These are phyloP conservation scores for Cyberlindnera samutprakarnensis DNA, from an alignment of 805 yeast species.

Conservation along the genomic window DNA sequence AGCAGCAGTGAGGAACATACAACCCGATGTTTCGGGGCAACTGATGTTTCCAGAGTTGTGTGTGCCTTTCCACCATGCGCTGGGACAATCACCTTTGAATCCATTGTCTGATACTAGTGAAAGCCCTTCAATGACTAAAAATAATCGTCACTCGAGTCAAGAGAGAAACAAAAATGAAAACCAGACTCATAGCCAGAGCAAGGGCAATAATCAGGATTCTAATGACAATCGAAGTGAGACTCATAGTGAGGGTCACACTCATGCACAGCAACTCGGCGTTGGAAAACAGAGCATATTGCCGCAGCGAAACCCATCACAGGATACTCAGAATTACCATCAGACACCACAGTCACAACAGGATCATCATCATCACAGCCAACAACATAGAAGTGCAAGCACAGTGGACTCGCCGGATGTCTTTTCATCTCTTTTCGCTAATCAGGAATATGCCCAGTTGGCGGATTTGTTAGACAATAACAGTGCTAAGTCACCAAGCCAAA, in stretches of 20 bases:
- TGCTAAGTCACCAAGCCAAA: slow-evolving; percentile 17
- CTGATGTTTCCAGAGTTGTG: background rate
- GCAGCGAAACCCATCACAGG: slow-evolving; percentile 3
- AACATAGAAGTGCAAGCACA: slow-evolving; percentile 1
- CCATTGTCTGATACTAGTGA: background rate
- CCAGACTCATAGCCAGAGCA: background rate
- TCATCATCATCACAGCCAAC: slow-evolving; percentile 1
- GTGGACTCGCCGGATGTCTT: slow-evolving; percentile 22
- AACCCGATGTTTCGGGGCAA: background rate
- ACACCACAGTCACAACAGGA: too few relatives aligned
- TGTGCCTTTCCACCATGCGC: too few relatives aligned
- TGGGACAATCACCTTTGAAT: too few relatives aligned
- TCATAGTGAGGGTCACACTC: background rate
- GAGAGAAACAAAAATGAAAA: background rate
- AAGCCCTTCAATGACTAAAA: background rate
- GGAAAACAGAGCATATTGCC: too few relatives aligned
- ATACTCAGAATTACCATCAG: slow-evolving; percentile 1
- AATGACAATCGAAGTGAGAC: background rate
- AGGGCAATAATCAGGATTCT: background rate
- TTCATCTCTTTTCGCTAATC: slow-evolving; percentile 30
- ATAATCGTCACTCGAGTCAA: background rate
- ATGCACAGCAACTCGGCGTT: slow-evolving; percentile 4
- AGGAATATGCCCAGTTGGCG: slow-evolving; percentile 34
- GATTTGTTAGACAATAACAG: slow-evolving; percentile 26
- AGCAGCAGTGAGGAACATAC: background rate